These are phyloP conservation scores for Microdochium nivale DNA, from an alignment of 2,329 filamentous ascomycete genomes.

Conservation along the genomic window DNA sequence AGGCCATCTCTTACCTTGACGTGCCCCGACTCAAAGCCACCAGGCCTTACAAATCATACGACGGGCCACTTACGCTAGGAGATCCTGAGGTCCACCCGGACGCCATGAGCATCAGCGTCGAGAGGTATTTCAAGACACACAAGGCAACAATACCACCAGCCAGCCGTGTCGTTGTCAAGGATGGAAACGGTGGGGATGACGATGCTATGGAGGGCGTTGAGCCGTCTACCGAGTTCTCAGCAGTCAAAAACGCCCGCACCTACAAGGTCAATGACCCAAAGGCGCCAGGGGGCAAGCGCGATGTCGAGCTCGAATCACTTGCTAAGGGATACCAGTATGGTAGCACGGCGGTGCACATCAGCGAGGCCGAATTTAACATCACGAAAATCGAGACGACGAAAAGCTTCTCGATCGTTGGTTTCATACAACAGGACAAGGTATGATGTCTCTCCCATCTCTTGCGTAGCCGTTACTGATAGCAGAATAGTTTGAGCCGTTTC, in stretches of 20 bases:
- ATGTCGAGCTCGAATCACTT: conserved; percentile 73
- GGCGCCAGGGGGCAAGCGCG: conserved; percentile 68
- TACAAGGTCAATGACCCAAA: conserved; percentile 74
- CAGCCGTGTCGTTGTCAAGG: conserved; percentile 61
- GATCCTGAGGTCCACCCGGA: conserved; percentile 64
- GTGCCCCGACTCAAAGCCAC: conserved; percentile 68
- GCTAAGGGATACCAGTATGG: conserved; percentile 95
- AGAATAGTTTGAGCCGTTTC: conserved; percentile 68
- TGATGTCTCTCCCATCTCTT: conserved; percentile 4
- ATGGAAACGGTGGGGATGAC: conserved; percentile 34
- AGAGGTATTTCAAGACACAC: conserved; percentile 84
- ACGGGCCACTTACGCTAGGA: conserved; percentile 72
- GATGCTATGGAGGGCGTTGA: conserved; percentile 42
- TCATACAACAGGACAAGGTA: conserved; percentile 66
- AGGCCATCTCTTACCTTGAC: conserved; percentile 73
- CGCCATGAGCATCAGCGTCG: conserved; percentile 74
- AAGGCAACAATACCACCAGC: conserved; percentile 66
- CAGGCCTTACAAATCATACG: conserved; percentile 71
- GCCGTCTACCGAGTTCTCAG: conserved; percentile 43
- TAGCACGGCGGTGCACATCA: conserved; percentile 82
- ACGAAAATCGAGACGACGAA: conserved; percentile 76
- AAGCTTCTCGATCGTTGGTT: conserved; percentile 76
- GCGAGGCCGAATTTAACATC: conserved; percentile 75
- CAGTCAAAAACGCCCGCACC: conserved; percentile 66
- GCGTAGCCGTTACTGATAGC: conserved; percentile 8